phyloP scores from a whole-genome alignment of 176 grass and related monocot genomes.

The Eleusine coracana region DNA sequence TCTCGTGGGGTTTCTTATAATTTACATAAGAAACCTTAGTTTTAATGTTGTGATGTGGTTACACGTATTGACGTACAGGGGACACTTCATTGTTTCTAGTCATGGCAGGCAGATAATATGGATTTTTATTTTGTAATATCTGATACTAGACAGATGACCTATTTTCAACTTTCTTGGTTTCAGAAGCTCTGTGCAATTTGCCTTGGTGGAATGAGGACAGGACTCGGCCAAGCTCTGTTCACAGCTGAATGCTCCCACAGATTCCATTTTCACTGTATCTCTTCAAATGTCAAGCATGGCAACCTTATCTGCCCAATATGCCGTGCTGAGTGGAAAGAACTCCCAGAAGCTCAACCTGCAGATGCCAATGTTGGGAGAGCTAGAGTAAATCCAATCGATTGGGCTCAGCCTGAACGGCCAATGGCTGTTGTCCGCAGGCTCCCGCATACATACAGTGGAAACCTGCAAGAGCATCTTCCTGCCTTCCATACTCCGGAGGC shows the following conservation, averaged over 20 bases:
- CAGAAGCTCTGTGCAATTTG: constrained; percentile 86
- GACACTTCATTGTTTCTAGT: background rate
- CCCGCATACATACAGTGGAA: constrained; percentile 42
- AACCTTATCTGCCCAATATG: constrained; percentile 84
- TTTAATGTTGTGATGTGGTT: background rate
- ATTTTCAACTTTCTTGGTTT: constrained; percentile 44
- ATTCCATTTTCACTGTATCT: constrained; percentile 96
- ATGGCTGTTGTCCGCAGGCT: constrained; percentile 58
- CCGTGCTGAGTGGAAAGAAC: constrained; percentile 83
- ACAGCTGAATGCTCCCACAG: constrained; percentile 93
- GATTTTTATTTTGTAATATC: background rate
- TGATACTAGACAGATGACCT: constrained; percentile 26
- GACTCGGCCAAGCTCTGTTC: constrained; percentile 79
- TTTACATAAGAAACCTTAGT: background rate
- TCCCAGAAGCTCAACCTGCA: constrained; percentile 53
- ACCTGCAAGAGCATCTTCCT: constrained; percentile 44
- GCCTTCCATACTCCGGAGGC: constrained; percentile 49
- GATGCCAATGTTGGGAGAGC: constrained; percentile 60
- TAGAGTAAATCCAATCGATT: constrained; percentile 69
- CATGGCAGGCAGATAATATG: background rate
- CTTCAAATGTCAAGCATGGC: constrained; percentile 82
- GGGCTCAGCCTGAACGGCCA: constrained; percentile 50
- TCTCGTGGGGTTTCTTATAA: background rate
- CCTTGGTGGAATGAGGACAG: constrained; percentile 70
- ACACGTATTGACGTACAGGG: background rate